These are phyloP conservation scores for Syncephalastrum racemosum DNA, from an alignment of 371 early-diverging fungal species.

Conservation along the genomic window DNA sequence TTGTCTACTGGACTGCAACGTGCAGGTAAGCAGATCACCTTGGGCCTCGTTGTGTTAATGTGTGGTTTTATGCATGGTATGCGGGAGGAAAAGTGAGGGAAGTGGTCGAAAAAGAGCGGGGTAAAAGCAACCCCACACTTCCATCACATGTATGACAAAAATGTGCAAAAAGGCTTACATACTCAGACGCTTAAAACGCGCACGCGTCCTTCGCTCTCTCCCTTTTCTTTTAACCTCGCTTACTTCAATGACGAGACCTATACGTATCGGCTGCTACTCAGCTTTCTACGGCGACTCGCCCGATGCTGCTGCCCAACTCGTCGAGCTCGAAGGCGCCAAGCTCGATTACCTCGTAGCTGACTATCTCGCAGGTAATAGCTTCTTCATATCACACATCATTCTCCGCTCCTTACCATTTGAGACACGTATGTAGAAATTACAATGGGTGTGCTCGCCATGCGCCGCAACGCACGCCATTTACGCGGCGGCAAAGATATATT, in stretches of 20 bases:
- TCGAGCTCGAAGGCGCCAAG: conserved; percentile 60
- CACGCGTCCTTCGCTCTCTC: too few species aligned
- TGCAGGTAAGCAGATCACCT: too few species aligned
- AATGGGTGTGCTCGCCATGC: conserved; percentile 65
- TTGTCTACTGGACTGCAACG: too few species aligned
- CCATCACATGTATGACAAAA: conserved; percentile 1
- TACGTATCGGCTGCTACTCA: conserved; percentile 69
- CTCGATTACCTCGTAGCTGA: conserved; percentile 74
- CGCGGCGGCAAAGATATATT: conserved; percentile 32
- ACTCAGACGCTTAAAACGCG: too few species aligned
- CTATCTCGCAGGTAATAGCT: conserved; percentile 57
- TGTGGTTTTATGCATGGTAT: too few species aligned
- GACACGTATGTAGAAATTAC: conserved; percentile 55
- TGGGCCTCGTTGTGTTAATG: too few species aligned
- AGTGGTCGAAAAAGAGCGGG: too few species aligned
- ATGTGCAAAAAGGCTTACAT: background rate
- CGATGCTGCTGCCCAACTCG: conserved; percentile 69
- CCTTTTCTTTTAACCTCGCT: too few species aligned
- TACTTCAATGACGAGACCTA: conserved; percentile 11
- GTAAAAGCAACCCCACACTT: too few species aligned
- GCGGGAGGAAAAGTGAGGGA: too few species aligned
- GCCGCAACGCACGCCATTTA: conserved; percentile 37
- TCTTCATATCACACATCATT: background rate
- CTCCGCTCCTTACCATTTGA: background rate
- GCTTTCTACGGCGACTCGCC: conserved; percentile 73